Conservation (phyloP, 1,284 basidiomycete genomes). For the Ceratobasidium sp. region DNA sequence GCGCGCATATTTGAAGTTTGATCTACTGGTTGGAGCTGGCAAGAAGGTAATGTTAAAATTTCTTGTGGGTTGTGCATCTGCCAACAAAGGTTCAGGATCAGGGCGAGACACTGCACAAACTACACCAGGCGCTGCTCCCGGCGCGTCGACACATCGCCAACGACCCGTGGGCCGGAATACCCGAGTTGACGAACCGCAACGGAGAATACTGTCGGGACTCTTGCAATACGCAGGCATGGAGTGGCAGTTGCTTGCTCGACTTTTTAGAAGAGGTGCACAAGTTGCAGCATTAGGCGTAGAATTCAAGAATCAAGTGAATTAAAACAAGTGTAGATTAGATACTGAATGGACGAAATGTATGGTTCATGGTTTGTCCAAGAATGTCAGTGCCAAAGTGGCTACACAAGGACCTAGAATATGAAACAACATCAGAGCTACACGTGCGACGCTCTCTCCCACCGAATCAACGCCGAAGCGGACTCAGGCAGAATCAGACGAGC, state of each 20-base stretch:
- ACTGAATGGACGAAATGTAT: constrained; percentile 31
- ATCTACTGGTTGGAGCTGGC: constrained; percentile 61
- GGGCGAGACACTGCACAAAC: constrained; percentile 76
- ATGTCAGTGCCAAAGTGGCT: constrained; percentile 39
- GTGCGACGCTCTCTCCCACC: constrained; percentile 16
- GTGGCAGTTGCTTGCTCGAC: constrained; percentile 85
- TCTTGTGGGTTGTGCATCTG: neutral
- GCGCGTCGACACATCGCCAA: constrained; percentile 75
- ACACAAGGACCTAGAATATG: constrained; percentile 41
- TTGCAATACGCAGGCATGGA: constrained; percentile 93
- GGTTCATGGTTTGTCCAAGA: constrained; percentile 40
- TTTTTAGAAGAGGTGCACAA: constrained; percentile 77
- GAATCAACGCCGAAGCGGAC: constrained; percentile 19
- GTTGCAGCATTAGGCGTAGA: constrained; percentile 27
- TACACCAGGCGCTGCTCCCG: constrained; percentile 74
- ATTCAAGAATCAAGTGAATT: constrained; percentile 25
- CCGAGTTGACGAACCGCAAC: constrained; percentile 87
- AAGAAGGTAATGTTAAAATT: constrained; percentile 62
- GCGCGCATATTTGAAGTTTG: constrained; percentile 89
- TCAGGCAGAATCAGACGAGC: constrained; percentile 8
- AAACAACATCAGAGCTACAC: constrained; percentile 11
- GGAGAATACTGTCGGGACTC: constrained; percentile 85
- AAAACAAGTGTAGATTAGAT: constrained; percentile 4
- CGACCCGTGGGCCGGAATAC: constrained; percentile 89
- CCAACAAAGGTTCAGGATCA: constrained; percentile 59